Percentiles rank a stretch among this genome's conserved stretches.
Evolutionary conservation across 2,329 filamentous ascomycete genomes (phyloP).

Genomic region (Hypoxylon sp.): DNA sequence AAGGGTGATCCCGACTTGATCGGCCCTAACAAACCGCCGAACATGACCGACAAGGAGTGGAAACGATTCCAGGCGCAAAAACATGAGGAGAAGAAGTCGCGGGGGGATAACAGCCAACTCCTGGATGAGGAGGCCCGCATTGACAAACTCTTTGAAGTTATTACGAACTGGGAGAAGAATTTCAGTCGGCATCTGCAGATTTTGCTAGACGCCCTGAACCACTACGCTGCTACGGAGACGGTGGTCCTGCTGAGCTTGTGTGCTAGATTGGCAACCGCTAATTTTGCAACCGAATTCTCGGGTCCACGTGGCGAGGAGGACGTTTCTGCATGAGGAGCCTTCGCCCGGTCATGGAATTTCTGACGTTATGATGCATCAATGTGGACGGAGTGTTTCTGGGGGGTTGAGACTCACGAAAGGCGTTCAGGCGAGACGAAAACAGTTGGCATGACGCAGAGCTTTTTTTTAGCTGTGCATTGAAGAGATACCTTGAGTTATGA

Average conservation of each 20-base stretch:
- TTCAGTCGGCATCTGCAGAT: conserved; percentile 95
- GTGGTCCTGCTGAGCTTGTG: conserved; percentile 92
- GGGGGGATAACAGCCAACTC: conserved; percentile 52
- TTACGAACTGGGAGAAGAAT: conserved; percentile 92
- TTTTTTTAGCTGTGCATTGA: conserved; percentile 27
- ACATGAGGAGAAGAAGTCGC: conserved; percentile 57
- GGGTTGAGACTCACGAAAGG: conserved; percentile 27
- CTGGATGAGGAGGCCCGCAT: conserved; percentile 65
- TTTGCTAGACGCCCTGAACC: conserved; percentile 92
- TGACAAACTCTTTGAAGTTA: conserved; percentile 84
- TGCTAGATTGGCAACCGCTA: conserved; percentile 83
- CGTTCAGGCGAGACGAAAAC: conserved; percentile 35
- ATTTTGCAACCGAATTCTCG: conserved; percentile 77
- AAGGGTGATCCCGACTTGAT: conserved; percentile 84
- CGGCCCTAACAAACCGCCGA: conserved; percentile 66
- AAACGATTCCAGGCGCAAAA: conserved; percentile 65
- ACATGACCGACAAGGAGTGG: conserved; percentile 73
- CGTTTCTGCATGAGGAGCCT: conserved; percentile 40
- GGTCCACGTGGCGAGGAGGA: conserved; percentile 72
- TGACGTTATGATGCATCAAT: conserved; percentile 13
- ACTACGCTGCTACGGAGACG: conserved; percentile 97
- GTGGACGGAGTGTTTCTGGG: conserved; percentile 10
- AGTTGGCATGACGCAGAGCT: conserved; percentile 25
- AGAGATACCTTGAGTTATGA: conserved; percentile 39
- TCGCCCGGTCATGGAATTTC: not conserved